These are phyloP conservation scores for Aspergillus nidulans DNA, from an alignment of 495 filamentous ascomycete species.

Conservation along the genomic window DNA sequence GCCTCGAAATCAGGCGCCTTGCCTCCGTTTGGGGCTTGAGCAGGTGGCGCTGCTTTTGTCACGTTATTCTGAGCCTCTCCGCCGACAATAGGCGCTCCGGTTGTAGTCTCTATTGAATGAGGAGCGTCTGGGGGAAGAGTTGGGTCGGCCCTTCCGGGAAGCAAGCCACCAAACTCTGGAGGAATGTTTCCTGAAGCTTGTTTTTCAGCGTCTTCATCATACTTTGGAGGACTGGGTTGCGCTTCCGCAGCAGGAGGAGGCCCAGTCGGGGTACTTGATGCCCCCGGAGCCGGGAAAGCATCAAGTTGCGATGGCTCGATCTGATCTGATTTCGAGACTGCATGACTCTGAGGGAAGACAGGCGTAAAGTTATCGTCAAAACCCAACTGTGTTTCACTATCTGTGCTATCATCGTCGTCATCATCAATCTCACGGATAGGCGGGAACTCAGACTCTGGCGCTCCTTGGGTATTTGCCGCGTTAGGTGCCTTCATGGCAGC, in stretches of 20 bases:
- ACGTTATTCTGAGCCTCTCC: constrained; percentile 30
- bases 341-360: constrained; percentile 53
- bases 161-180: constrained; percentile 58
- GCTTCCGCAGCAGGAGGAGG: constrained; percentile 49
- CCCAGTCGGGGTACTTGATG: constrained; percentile 21
- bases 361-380: constrained; percentile 93
- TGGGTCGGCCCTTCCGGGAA: constrained; percentile 62
- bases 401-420: constrained; percentile 63
- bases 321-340: constrained; percentile 15
- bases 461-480: constrained; percentile 25
- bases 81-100: constrained; percentile 40
- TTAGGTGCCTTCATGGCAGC: constrained; percentile 33
- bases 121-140: constrained; percentile 47
- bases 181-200: constrained; percentile 43
- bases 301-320: constrained; percentile 39
- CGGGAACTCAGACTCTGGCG: constrained; percentile 69
- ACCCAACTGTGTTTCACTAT: constrained; percentile 62
- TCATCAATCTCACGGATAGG: constrained; percentile 86
- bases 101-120: constrained; percentile 39
- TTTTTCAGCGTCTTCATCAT: constrained; percentile 44
- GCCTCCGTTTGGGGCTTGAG: constrained; percentile 27
- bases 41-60: constrained; percentile 11
- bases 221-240: constrained; percentile 62
- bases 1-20: constrained; percentile 71
- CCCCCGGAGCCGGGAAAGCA: constrained; percentile 37